Conservation (phyloP, 768 basidiomycete genomes). For the Auriscalpium vulgare region DNA sequence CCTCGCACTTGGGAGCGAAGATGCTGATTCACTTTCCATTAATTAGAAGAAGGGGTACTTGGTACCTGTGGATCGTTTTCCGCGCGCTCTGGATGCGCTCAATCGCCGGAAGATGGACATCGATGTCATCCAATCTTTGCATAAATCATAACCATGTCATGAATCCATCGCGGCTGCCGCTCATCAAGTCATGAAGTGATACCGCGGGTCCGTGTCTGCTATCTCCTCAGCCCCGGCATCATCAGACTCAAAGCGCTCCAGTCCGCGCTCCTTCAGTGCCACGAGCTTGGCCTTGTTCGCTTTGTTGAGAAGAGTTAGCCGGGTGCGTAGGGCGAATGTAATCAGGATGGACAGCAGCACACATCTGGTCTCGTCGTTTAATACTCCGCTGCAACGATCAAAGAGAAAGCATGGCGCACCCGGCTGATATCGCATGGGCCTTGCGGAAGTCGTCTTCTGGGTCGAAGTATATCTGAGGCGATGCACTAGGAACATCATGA, state of each 20-base stretch:
- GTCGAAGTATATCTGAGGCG: slow-evolving; percentile 52
- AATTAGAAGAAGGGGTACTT: background rate
- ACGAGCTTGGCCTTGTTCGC: slow-evolving; percentile 27
- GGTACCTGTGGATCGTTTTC: background rate
- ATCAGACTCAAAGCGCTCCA: slow-evolving; percentile 13
- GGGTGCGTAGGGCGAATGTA: slow-evolving; percentile 37
- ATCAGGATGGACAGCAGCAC: slow-evolving; percentile 34
- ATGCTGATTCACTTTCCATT: no score
- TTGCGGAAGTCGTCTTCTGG: slow-evolving; percentile 40
- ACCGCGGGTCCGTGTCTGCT: slow-evolving; percentile 44
- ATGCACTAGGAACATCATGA: slow-evolving; percentile 29
- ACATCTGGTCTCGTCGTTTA: slow-evolving; percentile 24
- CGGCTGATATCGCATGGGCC: slow-evolving; percentile 49
- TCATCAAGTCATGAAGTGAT: slow-evolving; percentile 40
- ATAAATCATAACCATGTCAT: background rate
- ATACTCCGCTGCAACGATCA: background rate
- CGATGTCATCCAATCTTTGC: background rate
- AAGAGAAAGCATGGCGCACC: slow-evolving; percentile 20
- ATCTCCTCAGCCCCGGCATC: slow-evolving; percentile 25
- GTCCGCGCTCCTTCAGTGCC: slow-evolving; percentile 24
- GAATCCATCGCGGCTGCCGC: background rate
- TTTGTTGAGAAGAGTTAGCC: slow-evolving; percentile 36
- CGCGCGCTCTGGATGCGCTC: background rate
- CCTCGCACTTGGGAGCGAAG: no score
- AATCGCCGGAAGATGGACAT: background rate